Evolutionary conservation across 371 early-diverging fungal genomes (phyloP).

Genomic region (Saksenaea oblongispora): DNA sequence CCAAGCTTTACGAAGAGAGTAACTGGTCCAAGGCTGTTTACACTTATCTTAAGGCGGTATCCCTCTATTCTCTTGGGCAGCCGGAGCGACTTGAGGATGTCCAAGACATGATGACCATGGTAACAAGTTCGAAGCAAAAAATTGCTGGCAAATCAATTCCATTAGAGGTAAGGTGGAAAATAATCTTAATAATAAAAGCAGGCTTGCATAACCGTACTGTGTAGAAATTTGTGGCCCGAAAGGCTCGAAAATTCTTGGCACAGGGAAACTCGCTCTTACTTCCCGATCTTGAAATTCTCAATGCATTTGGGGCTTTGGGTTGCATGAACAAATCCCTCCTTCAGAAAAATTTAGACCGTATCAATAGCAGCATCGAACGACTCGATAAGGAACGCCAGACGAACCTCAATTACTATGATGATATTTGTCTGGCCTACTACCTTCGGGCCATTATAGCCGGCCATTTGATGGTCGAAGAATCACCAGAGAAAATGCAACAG

Average conservation of each 20-base stretch:
- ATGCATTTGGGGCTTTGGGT: slow-evolving; percentile 59
- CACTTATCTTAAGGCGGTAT: slow-evolving; percentile 58
- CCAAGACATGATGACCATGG: slow-evolving; percentile 47
- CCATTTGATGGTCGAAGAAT: slow-evolving; percentile 16
- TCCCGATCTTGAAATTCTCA: slow-evolving; percentile 67
- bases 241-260: slow-evolving; percentile 61
- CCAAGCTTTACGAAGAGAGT: slow-evolving; percentile 58
- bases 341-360: slow-evolving; percentile 29
- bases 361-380: slow-evolving; percentile 40
- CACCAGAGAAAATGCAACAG: slow-evolving; percentile 5
- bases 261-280: slow-evolving; percentile 59
- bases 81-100: slow-evolving; percentile 12
- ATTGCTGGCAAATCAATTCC: slow-evolving; percentile 77
- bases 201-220: background rate
- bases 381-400: slow-evolving; percentile 22
- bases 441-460: slow-evolving; percentile 54
- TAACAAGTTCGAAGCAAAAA: slow-evolving; percentile 56
- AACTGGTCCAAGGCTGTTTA: slow-evolving; percentile 75
- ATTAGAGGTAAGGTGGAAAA: slow-evolving; percentile 46
- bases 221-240: slow-evolving; percentile 69
- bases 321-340: slow-evolving; percentile 49
- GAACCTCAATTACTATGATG: slow-evolving; percentile 47
- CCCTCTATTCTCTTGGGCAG: slow-evolving; percentile 36
- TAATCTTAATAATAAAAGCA: background rate
- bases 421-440: slow-evolving; percentile 62